These are phyloP conservation scores for Candida alai DNA, from an alignment of 805 yeast genomes.

Conservation along the genomic window DNA sequence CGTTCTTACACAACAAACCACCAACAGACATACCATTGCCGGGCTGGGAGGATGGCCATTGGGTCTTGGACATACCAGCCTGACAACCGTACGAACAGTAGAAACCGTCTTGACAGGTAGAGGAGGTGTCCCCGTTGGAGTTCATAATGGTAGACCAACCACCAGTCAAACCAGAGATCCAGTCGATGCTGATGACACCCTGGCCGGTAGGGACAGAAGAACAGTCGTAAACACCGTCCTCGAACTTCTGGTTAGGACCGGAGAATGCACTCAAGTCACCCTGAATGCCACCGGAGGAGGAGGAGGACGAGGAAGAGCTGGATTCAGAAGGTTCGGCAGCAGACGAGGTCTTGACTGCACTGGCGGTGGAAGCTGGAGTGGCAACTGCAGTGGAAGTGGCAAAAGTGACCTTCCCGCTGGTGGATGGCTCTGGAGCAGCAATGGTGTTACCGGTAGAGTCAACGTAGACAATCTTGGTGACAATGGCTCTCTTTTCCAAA, in stretches of 20 bases:
- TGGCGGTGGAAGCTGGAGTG: constrained; percentile 10
- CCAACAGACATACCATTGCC: constrained; percentile 87
- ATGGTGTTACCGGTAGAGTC: constrained; percentile 36
- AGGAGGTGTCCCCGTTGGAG: constrained; percentile 55
- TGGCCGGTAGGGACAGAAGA: constrained; percentile 71
- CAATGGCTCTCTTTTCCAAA: constrained; percentile 35
- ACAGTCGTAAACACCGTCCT: constrained; percentile 71
- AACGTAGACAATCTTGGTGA: constrained; percentile 34
- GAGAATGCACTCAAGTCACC: constrained; percentile 61
- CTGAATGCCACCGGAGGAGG: constrained; percentile 31
- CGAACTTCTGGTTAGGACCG: constrained; percentile 58
- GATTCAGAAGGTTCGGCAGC: constrained; percentile 17
- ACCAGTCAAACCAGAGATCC: constrained; percentile 49
- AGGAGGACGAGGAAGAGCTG: constrained; percentile 22
- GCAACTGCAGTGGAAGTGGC: constrained; percentile 9
- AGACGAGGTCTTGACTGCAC: constrained; percentile 12
- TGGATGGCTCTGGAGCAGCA: constrained; percentile 15
- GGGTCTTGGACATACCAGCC: constrained; percentile 98
- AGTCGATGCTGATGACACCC: constrained; percentile 75
- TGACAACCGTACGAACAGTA: constrained; percentile 98
- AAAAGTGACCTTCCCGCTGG: constrained; percentile 11
- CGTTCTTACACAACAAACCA: constrained; percentile 82
- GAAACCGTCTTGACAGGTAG: constrained; percentile 79
- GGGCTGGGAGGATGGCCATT: constrained; percentile 92
- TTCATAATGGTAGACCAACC: constrained; percentile 80